Conservation (phyloP, 441 rosid genomes). For the Eutrema salsugineum region DNA sequence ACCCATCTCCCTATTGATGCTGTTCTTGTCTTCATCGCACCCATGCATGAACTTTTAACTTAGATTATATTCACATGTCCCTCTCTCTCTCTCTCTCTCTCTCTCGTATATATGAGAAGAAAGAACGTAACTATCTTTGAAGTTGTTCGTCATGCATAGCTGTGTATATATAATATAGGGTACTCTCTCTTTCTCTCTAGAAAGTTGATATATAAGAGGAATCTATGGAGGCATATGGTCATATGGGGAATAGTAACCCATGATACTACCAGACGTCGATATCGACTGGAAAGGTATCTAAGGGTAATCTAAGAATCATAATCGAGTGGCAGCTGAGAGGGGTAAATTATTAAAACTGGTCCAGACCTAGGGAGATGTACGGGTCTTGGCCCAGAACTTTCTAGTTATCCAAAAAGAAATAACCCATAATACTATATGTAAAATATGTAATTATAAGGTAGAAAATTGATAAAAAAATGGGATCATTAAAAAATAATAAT, state of each 20-base stretch:
- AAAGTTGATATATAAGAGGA: background rate
- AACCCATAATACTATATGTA: too few species aligned
- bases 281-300: too few species aligned
- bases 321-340: too few species aligned
- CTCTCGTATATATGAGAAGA: too few species aligned
- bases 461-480: background rate
- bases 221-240: slow-evolving; percentile 22
- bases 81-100: background rate
- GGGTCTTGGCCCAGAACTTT: too few species aligned
- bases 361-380: too few species aligned
- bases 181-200: background rate
- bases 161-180: background rate
- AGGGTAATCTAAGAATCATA: too few species aligned
- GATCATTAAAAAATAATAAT: background rate
- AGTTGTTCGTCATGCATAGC: background rate
- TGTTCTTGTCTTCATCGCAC: slow-evolving; percentile 32
- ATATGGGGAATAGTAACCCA: slow-evolving; percentile 25
- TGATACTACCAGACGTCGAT: too few species aligned
- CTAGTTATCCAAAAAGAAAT: too few species aligned
- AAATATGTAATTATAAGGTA: background rate
- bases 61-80: background rate
- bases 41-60: slow-evolving; percentile 30
- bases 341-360: too few species aligned
- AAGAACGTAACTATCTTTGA: background rate
- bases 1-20: slow-evolving; percentile 36